phyloP scores from a whole-genome alignment of 2,329 filamentous ascomycete genomes.

The Fusarium xylarioides region DNA sequence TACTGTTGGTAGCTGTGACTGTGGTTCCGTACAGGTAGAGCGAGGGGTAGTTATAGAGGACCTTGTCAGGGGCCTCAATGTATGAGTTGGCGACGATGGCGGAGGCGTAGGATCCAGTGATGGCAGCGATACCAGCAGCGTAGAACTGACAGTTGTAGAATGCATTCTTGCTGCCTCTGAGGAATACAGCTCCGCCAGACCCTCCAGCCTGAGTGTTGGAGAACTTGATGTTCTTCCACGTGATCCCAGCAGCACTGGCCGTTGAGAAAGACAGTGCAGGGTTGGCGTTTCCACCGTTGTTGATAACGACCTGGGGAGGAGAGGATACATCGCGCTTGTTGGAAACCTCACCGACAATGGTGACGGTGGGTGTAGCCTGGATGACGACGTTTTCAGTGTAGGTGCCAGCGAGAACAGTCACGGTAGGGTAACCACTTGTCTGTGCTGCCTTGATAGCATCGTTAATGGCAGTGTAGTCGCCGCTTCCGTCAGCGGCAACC shows the following conservation, averaged over 20 bases:
- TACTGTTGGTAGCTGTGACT: slow-evolving; percentile 50
- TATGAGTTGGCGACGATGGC: slow-evolving; percentile 55
- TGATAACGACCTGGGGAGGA: slow-evolving; percentile 14
- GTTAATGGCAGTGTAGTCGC: slow-evolving; percentile 56
- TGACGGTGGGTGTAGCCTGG: slow-evolving; percentile 52
- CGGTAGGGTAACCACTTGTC: slow-evolving; percentile 51
- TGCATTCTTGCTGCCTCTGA: slow-evolving; percentile 28
- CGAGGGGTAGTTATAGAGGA: slow-evolving; percentile 52
- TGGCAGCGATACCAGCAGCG: slow-evolving; percentile 45
- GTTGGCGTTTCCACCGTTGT: slow-evolving; percentile 8
- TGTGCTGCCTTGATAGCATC: slow-evolving; percentile 54
- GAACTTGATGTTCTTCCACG: slow-evolving; percentile 36
- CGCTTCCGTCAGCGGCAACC: slow-evolving; percentile 54
- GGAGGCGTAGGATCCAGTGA: slow-evolving; percentile 44
- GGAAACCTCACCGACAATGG: slow-evolving; percentile 50
- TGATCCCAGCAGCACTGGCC: neutral
- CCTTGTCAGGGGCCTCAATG: slow-evolving; percentile 54
- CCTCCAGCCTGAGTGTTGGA: slow-evolving; percentile 16
- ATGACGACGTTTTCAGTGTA: slow-evolving; percentile 55
- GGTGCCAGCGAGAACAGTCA: slow-evolving; percentile 55
- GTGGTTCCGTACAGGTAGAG: slow-evolving; percentile 55
- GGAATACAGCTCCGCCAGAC: slow-evolving; percentile 1
- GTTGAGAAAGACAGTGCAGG: slow-evolving; percentile 16
- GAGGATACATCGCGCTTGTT: slow-evolving; percentile 42
- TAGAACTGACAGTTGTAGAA: slow-evolving; percentile 55